A percentile compares a stretch with the other conserved stretches of the same genome.
Conservation (phyloP, 768 basidiomycete genomes). For the Hericium rajendrae region DNA sequence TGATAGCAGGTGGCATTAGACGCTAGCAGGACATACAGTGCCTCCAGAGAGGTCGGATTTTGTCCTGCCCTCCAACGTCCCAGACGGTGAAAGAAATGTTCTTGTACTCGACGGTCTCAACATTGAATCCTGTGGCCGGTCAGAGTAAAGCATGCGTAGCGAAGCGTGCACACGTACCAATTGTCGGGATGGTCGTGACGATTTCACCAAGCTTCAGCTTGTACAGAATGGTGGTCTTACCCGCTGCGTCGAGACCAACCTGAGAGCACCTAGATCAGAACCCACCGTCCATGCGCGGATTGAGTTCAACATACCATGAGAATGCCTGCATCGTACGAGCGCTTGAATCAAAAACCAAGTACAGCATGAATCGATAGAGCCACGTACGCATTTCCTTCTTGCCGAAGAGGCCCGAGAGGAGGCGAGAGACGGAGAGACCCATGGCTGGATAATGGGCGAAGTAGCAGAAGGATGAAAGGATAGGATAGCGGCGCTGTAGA, state of each 20-base stretch:
- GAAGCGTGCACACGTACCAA: slow-evolving; percentile 53
- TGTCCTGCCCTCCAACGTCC: slow-evolving; percentile 99
- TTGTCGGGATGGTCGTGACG: slow-evolving; percentile 99
- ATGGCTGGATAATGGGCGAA: slow-evolving; percentile 27
- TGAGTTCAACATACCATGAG: slow-evolving; percentile 60
- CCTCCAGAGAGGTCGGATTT: slow-evolving; percentile 99
- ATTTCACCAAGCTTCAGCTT: slow-evolving; percentile 99
- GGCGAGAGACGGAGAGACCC: slow-evolving; percentile 69
- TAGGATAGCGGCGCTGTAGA: background rate
- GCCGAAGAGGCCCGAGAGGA: slow-evolving; percentile 83
- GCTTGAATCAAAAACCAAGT: slow-evolving; percentile 12
- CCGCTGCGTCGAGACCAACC: slow-evolving; percentile 99
- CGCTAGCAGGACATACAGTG: slow-evolving; percentile 68
- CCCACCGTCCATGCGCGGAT: background rate
- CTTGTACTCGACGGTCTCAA: slow-evolving; percentile 99
- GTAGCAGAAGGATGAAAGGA: background rate
- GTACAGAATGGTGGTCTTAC: slow-evolving; percentile 98
- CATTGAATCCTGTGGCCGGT: slow-evolving; percentile 81
- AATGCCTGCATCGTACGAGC: slow-evolving; percentile 59
- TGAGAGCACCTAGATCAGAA: slow-evolving; percentile 19
- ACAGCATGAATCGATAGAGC: slow-evolving; percentile 20
- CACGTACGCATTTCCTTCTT: slow-evolving; percentile 99
- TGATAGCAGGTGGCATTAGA: slow-evolving; percentile 9
- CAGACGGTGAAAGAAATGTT: slow-evolving; percentile 99
- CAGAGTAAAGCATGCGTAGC: slow-evolving; percentile 13